A percentile compares a stretch with the other conserved stretches of the same genome.
These are phyloP conservation scores for Picochlorum sp. DNA, from an alignment of 139 green algal genomes.

Conservation along the genomic window DNA sequence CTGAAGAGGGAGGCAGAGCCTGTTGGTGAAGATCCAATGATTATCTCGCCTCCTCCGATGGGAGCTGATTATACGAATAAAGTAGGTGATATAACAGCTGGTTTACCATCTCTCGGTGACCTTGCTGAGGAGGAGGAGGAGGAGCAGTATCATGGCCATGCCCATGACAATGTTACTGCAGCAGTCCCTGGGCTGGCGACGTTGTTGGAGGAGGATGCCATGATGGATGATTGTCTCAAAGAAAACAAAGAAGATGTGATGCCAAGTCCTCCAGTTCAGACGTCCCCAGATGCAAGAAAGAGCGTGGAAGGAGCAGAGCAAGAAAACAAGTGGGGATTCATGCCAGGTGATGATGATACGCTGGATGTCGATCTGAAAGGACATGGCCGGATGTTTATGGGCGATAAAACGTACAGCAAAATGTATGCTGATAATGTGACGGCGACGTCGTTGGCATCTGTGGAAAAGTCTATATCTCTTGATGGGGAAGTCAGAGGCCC, in stretches of 20 bases:
- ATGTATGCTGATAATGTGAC: slow-evolving; percentile 42
- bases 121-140: slow-evolving; percentile 23
- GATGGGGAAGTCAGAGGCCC: neutral
- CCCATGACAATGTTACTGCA: slow-evolving; percentile 20
- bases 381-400: slow-evolving; percentile 49
- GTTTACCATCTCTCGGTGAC: slow-evolving; percentile 16
- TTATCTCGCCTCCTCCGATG: neutral
- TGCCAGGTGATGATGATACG: slow-evolving; percentile 55
- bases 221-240: slow-evolving; percentile 5
- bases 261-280: slow-evolving; percentile 23
- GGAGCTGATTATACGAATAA: neutral
- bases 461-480: slow-evolving; percentile 12
- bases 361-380: slow-evolving; percentile 46
- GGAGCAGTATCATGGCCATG: neutral
- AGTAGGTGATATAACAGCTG: slow-evolving; percentile 27
- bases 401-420: slow-evolving; percentile 60
- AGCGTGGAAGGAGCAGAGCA: slow-evolving; percentile 9
- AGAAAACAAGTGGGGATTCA: slow-evolving; percentile 71
- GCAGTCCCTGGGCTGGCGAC: slow-evolving; percentile 15
- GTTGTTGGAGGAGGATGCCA: slow-evolving; percentile 18
- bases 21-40: no score
- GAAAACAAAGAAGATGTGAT: slow-evolving; percentile 11
- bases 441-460: slow-evolving; percentile 9
- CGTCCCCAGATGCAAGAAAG: slow-evolving; percentile 22
- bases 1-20: no score